Percentiles rank a stretch among this genome's conserved stretches.
Conservation (phyloP, 345 rosid genomes). For the Syzygium aqueum region DNA sequence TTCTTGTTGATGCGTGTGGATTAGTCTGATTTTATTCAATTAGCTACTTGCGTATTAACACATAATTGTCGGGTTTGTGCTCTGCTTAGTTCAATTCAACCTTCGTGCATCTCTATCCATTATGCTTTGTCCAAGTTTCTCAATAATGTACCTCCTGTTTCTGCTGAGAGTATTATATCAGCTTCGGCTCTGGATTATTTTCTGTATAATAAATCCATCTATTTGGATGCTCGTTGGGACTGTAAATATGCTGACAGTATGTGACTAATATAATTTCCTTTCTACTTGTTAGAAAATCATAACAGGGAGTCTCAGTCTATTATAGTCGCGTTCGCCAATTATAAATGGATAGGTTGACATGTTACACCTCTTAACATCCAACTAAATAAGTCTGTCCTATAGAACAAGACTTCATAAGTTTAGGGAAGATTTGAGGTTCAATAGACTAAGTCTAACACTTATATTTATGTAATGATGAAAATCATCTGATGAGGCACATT, state of each 20-base stretch:
- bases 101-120: neutral
- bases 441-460: neutral
- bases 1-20: neutral
- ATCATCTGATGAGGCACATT: neutral
- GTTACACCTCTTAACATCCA: neutral
- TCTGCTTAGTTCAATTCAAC: neutral
- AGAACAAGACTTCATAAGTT: neutral
- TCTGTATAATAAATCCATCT: neutral
- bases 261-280: neutral
- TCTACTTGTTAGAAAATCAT: neutral
- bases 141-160: neutral
- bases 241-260: neutral
- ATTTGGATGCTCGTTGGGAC: neutral
- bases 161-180: neutral
- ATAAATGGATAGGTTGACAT: neutral
- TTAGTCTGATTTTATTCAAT: neutral
- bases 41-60: neutral
- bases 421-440: neutral
- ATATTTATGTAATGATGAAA: neutral
- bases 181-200: neutral
- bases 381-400: neutral
- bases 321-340: neutral
- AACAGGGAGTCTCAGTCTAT: neutral
- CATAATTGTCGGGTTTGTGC: neutral
- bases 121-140: neutral